Percentiles rank a stretch among this genome's conserved stretches.
These are phyloP conservation scores for Ophiostoma ulmi DNA, from an alignment of 2,329 filamentous ascomycete species.

Conservation along the genomic window DNA sequence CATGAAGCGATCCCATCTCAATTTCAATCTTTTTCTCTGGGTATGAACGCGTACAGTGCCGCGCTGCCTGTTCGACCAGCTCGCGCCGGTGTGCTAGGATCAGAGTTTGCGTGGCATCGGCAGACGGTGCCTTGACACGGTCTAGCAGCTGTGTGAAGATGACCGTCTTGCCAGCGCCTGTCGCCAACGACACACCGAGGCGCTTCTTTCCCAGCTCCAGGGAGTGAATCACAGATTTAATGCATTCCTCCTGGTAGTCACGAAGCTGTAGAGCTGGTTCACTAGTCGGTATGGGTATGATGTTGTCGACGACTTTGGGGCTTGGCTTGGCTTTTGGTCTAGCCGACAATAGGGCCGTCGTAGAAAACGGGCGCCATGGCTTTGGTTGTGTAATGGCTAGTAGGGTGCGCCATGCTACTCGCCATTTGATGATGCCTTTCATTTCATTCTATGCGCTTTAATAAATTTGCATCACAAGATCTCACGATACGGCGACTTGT, in stretches of 20 bases:
- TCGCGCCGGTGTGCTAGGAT: slow-evolving; percentile 90
- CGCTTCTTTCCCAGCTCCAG: slow-evolving; percentile 68
- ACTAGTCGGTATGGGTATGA: slow-evolving; percentile 23
- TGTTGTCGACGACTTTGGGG: not conserved
- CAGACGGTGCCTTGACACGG: slow-evolving; percentile 55
- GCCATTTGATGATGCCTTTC: not conserved
- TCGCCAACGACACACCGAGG: slow-evolving; percentile 79
- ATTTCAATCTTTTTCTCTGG: slow-evolving; percentile 77
- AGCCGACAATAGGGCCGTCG: not conserved
- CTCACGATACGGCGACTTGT: not conserved
- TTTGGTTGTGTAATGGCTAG: slow-evolving; percentile 3
- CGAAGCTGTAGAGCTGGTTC: slow-evolving; percentile 54
- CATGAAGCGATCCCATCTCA: slow-evolving; percentile 77
- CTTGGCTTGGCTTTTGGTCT: not conserved
- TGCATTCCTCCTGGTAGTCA: slow-evolving; percentile 87
- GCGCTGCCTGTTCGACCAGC: slow-evolving; percentile 87
- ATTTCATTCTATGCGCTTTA: not conserved
- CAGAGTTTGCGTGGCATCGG: slow-evolving; percentile 67
- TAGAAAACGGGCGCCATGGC: slow-evolving; percentile 3
- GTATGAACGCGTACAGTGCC: slow-evolving; percentile 76
- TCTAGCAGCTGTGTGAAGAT: slow-evolving; percentile 95
- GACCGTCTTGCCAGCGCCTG: slow-evolving; percentile 86
- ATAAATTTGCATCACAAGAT: not conserved
- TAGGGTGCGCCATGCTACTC: slow-evolving; percentile 16
- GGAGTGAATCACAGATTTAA: slow-evolving; percentile 69